Evolutionary conservation across 2,329 filamentous ascomycete genomes (phyloP).

Genomic region (Alternaria postmessia): DNA sequence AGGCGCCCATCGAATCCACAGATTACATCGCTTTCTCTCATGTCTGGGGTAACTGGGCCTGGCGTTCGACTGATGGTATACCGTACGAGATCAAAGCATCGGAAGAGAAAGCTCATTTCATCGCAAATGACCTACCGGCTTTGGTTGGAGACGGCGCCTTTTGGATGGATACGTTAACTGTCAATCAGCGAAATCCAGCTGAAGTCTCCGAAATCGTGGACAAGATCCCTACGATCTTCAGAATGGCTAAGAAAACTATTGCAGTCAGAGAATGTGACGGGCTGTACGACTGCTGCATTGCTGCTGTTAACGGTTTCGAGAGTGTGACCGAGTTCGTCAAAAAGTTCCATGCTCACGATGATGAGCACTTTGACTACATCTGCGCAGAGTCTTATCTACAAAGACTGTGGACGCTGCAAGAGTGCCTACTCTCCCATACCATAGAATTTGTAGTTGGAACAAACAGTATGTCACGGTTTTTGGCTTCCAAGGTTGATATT

Average conservation of each 20-base stretch:
- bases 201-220: not conserved
- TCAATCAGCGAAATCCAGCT: not conserved
- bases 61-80: not conserved
- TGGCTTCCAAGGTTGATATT: too few species aligned
- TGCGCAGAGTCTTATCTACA: not conserved
- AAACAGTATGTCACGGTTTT: too few species aligned
- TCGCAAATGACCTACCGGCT: not conserved
- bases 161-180: not conserved
- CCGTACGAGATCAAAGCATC: not conserved
- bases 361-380: too few species aligned
- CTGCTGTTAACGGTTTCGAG: too few species aligned
- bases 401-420: not conserved
- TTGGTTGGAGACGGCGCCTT: not conserved
- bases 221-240: not conserved
- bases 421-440: not conserved
- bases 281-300: not conserved
- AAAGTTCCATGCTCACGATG: too few species aligned
- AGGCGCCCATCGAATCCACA: not conserved
- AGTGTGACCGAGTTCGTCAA: too few species aligned
- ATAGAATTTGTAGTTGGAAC: not conserved
- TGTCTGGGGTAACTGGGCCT: not conserved
- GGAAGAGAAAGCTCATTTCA: not conserved
- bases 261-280: not conserved
- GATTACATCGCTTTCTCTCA: not conserved
- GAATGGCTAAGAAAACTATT: not conserved